Evolutionary conservation across 202 grass and related monocot species (phyloP).

Genomic region (Panicum virgatum): DNA sequence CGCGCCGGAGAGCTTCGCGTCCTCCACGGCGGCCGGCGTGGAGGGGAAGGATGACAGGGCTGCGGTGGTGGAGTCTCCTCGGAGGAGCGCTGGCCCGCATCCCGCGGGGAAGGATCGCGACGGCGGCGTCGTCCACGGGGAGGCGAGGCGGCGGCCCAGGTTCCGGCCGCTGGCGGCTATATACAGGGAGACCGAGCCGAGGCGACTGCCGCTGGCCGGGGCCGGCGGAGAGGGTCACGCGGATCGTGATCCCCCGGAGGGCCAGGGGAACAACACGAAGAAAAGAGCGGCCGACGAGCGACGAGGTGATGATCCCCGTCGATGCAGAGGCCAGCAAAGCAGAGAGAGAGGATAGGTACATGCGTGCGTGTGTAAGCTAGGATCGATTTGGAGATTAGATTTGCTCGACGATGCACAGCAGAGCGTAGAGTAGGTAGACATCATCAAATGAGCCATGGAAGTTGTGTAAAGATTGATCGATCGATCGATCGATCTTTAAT

Average conservation of each 20-base stretch:
- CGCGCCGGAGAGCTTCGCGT: slow-evolving; percentile 18
- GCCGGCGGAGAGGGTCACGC: neutral
- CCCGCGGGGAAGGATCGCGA: neutral
- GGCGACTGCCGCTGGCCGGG: neutral
- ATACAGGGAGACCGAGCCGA: slow-evolving; percentile 23
- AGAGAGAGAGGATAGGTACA: neutral
- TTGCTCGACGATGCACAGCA: neutral
- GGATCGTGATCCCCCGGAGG: neutral
- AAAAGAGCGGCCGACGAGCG: neutral
- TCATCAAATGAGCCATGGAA: neutral
- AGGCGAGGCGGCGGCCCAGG: slow-evolving; percentile 37
- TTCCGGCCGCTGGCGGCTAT: slow-evolving; percentile 42
- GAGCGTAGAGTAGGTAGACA: neutral
- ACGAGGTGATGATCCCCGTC: neutral
- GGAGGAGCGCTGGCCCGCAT: neutral
- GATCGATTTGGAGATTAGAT: neutral
- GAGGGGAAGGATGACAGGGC: neutral
- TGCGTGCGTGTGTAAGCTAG: neutral
- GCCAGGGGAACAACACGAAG: neutral
- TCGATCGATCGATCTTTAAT: neutral
- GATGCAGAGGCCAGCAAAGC: neutral
- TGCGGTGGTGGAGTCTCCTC: neutral
- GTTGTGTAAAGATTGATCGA: neutral
- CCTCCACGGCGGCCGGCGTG: neutral
- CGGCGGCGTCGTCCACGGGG: slow-evolving; percentile 23